Conservation (phyloP, 352 stramenopile genomes). For the Pseudoperonospora humuli region DNA sequence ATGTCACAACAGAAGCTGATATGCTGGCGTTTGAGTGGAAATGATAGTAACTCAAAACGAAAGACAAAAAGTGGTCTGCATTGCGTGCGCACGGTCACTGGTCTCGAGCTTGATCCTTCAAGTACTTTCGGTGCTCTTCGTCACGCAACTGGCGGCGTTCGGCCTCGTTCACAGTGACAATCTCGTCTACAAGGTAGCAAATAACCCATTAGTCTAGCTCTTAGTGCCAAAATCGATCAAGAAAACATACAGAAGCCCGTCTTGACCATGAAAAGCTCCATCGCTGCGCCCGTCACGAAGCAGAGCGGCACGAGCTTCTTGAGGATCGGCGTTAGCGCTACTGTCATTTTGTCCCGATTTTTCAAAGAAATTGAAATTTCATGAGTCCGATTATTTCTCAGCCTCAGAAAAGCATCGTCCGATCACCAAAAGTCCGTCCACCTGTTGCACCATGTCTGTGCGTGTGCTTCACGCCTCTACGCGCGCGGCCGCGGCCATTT, state of each 20-base stretch:
- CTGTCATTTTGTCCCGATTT: conserved; percentile 20
- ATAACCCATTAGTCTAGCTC: conserved; percentile 6
- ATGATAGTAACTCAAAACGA: conserved; percentile 5
- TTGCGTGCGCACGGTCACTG: conserved; percentile 2
- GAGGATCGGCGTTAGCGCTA: conserved; percentile 65
- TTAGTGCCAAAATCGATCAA: not conserved
- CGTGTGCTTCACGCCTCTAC: conserved; percentile 34
- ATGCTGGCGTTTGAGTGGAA: not conserved
- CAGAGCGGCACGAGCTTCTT: conserved; percentile 80
- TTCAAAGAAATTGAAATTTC: no score
- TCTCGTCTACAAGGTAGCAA: conserved; percentile 51
- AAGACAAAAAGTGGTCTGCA: conserved; percentile 9
- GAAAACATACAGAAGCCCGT: conserved; percentile 70
- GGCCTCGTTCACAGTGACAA: conserved; percentile 70
- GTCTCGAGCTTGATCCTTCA: conserved; percentile 20
- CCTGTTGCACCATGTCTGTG: conserved; percentile 36
- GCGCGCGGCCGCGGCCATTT: conserved; percentile 8
- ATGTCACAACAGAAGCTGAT: conserved; percentile 5
- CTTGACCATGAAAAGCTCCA: conserved; percentile 88
- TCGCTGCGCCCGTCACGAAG: conserved; percentile 74
- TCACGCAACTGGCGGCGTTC: conserved; percentile 59
- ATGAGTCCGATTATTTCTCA: no score
- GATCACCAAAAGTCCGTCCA: no score
- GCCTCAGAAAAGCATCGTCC: no score
- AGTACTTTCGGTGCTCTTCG: conserved; percentile 41